Evolutionary conservation across 2,329 filamentous ascomycete genomes (phyloP).

Genomic region (Fusarium secorum): DNA sequence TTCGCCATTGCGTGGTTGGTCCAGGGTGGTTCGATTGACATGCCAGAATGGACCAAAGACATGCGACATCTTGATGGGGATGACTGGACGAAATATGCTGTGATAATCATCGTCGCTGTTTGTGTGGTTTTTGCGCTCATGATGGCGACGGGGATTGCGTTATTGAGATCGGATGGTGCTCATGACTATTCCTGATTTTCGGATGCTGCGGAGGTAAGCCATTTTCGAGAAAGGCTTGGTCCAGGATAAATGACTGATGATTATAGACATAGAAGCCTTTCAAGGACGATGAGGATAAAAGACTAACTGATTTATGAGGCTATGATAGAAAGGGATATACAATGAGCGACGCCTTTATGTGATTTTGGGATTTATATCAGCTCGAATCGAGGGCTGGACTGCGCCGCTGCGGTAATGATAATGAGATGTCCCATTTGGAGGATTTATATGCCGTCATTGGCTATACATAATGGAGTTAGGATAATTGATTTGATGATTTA

Average conservation of each 20-base stretch:
- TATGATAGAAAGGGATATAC: not conserved
- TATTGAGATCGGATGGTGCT: not conserved
- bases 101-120: not conserved
- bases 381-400: rapidly evolving
- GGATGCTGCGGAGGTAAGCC: not conserved
- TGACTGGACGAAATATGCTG: not conserved
- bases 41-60: constrained; percentile 25
- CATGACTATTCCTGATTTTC: not conserved
- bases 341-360: rapidly evolving
- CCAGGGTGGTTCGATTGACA: constrained; percentile 10
- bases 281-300: rapidly evolving
- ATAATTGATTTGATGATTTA: rapidly evolving
- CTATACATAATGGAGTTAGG: not conserved
- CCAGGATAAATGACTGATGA: rapidly evolving
- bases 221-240: no score
- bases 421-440: not conserved
- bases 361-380: rapidly evolving
- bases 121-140: not conserved
- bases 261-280: rapidly evolving
- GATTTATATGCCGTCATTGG: not conserved
- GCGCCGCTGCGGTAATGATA: not conserved
- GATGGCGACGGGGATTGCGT: not conserved
- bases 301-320: rapidly evolving
- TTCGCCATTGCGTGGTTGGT: constrained; percentile 13
- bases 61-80: not conserved